Percentiles rank a stretch among this genome's conserved stretches.
Conservation (phyloP, 306 rosid genomes). For the Prunus salicina region DNA sequence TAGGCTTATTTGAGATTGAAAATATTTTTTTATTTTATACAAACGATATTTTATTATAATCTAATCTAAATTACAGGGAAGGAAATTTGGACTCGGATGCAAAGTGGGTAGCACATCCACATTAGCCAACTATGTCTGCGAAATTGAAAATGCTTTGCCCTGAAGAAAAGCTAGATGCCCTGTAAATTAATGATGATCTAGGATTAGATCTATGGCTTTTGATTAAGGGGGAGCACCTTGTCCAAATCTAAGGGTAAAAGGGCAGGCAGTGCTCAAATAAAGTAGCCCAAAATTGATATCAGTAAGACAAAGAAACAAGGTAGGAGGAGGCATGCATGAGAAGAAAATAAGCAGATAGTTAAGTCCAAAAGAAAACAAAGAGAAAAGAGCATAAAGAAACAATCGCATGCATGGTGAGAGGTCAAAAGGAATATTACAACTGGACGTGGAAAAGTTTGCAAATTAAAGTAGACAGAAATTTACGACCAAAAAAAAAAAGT, state of each 20-base stretch:
- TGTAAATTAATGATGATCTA: background rate
- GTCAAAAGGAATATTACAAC: constrained; percentile 36
- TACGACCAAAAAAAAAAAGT: too few species aligned
- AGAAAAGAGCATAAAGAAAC: constrained; percentile 4
- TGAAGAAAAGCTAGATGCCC: background rate
- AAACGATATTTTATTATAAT: too few species aligned
- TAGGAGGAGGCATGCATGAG: constrained; percentile 16
- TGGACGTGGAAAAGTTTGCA: constrained; percentile 13
- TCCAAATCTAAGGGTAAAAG: constrained; percentile 17
- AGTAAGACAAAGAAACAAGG: background rate
- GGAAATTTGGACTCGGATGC: too few species aligned
- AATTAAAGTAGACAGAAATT: constrained; percentile 15
- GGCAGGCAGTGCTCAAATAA: constrained; percentile 8
- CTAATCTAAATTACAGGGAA: too few species aligned
- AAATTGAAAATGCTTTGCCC: background rate
- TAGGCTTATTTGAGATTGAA: constrained; percentile 12
- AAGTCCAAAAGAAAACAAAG: background rate
- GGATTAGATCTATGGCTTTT: constrained; percentile 3
- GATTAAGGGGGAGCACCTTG: constrained; percentile 3
- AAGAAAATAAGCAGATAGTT: constrained; percentile 14
- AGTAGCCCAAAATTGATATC: background rate
- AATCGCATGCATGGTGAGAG: constrained; percentile 4
- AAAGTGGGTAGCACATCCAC: too few species aligned
- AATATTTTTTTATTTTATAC: too few species aligned
- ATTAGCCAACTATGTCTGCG: too few species aligned